A percentile compares a stretch with the other conserved stretches of the same genome.
phyloP scores from a whole-genome alignment of 1,284 basidiomycete species.

The Ustilago sp. region DNA sequence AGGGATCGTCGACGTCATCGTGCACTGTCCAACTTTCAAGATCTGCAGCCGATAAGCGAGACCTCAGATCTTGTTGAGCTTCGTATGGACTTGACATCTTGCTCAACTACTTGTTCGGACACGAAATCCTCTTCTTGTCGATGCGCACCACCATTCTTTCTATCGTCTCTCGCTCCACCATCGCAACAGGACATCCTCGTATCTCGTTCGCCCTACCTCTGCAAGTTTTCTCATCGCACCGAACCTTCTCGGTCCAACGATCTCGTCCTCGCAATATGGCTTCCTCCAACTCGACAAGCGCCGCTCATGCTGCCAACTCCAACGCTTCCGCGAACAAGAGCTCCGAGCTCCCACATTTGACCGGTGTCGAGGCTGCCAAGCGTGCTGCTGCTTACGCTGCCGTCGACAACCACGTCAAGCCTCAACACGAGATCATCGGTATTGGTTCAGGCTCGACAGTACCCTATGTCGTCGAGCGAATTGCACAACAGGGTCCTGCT shows the following conservation, averaged over 20 bases:
- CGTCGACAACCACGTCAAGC: conserved; percentile 87
- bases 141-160: conserved; percentile 18
- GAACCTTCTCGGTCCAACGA: conserved; percentile 7
- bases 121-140: conserved; percentile 2
- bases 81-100: not conserved
- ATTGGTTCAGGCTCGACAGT: conserved; percentile 82
- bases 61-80: not conserved
- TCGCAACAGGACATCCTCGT: not conserved
- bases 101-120: not conserved
- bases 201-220: not conserved
- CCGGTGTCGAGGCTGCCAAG: conserved; percentile 75
- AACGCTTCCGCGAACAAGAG: conserved; percentile 43
- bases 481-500: conserved; percentile 83
- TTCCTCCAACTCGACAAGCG: conserved; percentile 16
- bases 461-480: conserved; percentile 95
- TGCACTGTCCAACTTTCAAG: conserved; percentile 7
- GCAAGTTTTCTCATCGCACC: not conserved
- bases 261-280: conserved; percentile 29
- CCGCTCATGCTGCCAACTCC: conserved; percentile 34
- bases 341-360: conserved; percentile 21
- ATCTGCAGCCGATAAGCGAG: conserved; percentile 1
- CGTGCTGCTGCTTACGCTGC: conserved; percentile 92
- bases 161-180: not conserved
- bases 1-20: conserved; percentile 18
- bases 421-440: conserved; percentile 81